Percentiles rank a stretch among this genome's conserved stretches.
Conservation (phyloP, 2,329 filamentous ascomycete genomes). For the Epichloe typhina region DNA sequence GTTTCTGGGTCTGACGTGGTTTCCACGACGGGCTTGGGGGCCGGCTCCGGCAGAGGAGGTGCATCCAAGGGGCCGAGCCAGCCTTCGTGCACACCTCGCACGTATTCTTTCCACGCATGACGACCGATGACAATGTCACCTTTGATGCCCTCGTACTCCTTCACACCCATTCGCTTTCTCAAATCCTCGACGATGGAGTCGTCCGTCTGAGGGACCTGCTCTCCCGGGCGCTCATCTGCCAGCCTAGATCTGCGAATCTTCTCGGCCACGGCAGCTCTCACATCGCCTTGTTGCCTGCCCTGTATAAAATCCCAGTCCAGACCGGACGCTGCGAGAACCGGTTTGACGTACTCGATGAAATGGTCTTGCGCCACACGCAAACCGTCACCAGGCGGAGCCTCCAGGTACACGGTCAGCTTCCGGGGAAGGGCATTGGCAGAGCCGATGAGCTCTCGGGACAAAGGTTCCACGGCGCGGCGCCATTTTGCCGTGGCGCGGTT, state of each 20-base stretch:
- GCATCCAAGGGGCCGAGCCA: slow-evolving; percentile 78
- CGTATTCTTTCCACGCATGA: slow-evolving; percentile 95
- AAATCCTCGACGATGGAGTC: slow-evolving; percentile 48
- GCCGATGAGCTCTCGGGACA: slow-evolving; percentile 63
- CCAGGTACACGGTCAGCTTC: slow-evolving; percentile 74
- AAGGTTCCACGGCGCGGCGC: slow-evolving; percentile 71
- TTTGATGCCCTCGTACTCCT: slow-evolving; percentile 56
- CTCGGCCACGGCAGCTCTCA: slow-evolving; percentile 76
- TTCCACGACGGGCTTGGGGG: slow-evolving; percentile 11
- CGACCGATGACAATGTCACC: slow-evolving; percentile 85
- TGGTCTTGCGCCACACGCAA: slow-evolving; percentile 80
- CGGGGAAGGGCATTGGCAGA: slow-evolving; percentile 59
- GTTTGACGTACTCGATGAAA: slow-evolving; percentile 93
- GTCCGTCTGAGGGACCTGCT: slow-evolving; percentile 32
- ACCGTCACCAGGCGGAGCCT: slow-evolving; percentile 76
- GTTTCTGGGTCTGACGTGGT: slow-evolving; percentile 9
- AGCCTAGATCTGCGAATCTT: slow-evolving; percentile 61
- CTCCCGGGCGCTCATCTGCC: slow-evolving; percentile 39
- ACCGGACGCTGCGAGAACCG: slow-evolving; percentile 75
- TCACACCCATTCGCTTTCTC: slow-evolving; percentile 52
- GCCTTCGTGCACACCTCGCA: slow-evolving; percentile 85
- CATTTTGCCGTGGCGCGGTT: slow-evolving; percentile 75
- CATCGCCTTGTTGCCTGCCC: slow-evolving; percentile 82
- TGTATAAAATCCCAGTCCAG: slow-evolving; percentile 95
- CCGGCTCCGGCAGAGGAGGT: slow-evolving; percentile 28